phyloP scores from a whole-genome alignment of 768 basidiomycete genomes.

The Russula griseocarnosa region DNA sequence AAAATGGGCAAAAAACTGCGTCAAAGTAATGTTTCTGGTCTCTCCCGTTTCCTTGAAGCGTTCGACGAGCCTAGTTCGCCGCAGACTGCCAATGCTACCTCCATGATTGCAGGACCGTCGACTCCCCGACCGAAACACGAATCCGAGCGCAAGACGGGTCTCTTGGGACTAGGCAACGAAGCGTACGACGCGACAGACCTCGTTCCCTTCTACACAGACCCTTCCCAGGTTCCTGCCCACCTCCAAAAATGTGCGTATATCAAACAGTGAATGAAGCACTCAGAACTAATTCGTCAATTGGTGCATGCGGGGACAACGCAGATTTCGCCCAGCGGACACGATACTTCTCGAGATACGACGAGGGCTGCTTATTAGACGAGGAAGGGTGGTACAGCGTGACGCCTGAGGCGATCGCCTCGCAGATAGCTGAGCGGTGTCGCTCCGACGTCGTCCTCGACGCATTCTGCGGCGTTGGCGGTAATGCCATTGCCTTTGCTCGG shows the following conservation, averaged over 20 bases:
- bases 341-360: slow-evolving; percentile 73
- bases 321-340: slow-evolving; percentile 85
- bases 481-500: slow-evolving; percentile 93
- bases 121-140: neutral
- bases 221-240: slow-evolving; percentile 67
- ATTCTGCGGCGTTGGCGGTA: slow-evolving; percentile 97
- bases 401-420: slow-evolving; percentile 85
- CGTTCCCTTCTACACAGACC: slow-evolving; percentile 63
- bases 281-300: neutral
- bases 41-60: slow-evolving; percentile 12
- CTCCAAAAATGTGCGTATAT: slow-evolving; percentile 75
- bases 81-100: neutral
- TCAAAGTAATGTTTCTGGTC: slow-evolving; percentile 20
- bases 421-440: slow-evolving; percentile 90
- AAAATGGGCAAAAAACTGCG: slow-evolving; percentile 23
- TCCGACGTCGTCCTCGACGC: slow-evolving; percentile 85
- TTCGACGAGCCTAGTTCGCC: neutral
- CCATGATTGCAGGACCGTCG: neutral
- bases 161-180: slow-evolving; percentile 23
- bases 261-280: neutral
- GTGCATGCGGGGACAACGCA: slow-evolving; percentile 33
- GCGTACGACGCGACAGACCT: slow-evolving; percentile 60
- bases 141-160: slow-evolving; percentile 9
- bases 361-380: slow-evolving; percentile 84
- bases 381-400: slow-evolving; percentile 99